Conservation (phyloP, 1,284 basidiomycete species). For the Puccinia polysora region DNA sequence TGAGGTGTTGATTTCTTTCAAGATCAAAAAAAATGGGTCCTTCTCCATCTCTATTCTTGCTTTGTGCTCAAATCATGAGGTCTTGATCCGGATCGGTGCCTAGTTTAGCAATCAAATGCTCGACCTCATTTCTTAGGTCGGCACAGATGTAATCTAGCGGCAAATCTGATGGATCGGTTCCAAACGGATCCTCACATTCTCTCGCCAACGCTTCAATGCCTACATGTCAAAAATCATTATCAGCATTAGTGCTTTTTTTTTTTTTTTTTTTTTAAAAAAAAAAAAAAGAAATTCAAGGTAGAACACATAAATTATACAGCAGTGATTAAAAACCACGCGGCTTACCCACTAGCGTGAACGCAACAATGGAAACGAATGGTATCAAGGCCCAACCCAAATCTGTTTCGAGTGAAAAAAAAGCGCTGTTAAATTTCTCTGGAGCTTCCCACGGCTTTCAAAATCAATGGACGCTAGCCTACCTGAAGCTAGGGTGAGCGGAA, state of each 20-base stretch:
- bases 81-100: conserved; percentile 29
- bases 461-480: conserved; percentile 10
- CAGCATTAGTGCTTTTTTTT: too few species aligned
- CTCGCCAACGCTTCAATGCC: conserved; percentile 89
- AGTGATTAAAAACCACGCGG: neutral
- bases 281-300: neutral
- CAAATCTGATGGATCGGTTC: conserved; percentile 48
- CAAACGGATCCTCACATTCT: conserved; percentile 57
- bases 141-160: conserved; percentile 49
- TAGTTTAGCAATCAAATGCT: conserved; percentile 41
- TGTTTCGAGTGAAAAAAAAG: neutral
- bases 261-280: neutral
- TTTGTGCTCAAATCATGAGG: conserved; percentile 40
- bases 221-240: too few species aligned
- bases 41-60: too few species aligned
- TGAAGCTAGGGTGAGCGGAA: conserved; percentile 47
- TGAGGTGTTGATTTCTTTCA: too few species aligned
- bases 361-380: conserved; percentile 48
- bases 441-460: too few species aligned
- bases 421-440: neutral
- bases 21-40: too few species aligned
- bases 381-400: conserved; percentile 47
- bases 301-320: too few species aligned
- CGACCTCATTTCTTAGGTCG: conserved; percentile 49
- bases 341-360: conserved; percentile 48